Percentiles rank a stretch among this genome's conserved stretches.
These are phyloP conservation scores for Cochlearia excelsa DNA, from an alignment of 345 rosid species.

Conservation along the genomic window DNA sequence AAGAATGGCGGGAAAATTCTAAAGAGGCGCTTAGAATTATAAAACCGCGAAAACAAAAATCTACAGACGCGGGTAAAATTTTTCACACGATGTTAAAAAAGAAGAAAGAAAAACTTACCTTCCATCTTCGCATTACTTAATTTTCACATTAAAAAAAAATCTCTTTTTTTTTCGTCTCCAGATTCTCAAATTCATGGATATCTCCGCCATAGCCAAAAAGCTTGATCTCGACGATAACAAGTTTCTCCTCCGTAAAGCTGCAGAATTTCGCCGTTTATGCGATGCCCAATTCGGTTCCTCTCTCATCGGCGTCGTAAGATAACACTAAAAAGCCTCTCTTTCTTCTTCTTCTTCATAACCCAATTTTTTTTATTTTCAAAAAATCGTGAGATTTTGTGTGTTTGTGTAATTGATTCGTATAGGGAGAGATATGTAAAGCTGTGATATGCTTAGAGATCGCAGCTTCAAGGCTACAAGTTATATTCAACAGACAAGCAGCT, in stretches of 20 bases:
- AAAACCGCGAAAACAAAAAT: too few relatives aligned
- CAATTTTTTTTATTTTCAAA: too few relatives aligned
- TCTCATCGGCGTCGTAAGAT: conserved; percentile 69
- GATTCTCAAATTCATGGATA: conserved; percentile 44
- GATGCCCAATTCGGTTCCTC: conserved; percentile 85
- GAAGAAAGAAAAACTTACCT: too few relatives aligned
- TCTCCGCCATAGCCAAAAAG: conserved; percentile 58
- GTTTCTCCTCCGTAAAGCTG: conserved; percentile 61
- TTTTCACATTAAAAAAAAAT: too few relatives aligned
- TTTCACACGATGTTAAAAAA: too few relatives aligned
- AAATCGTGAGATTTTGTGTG: too few relatives aligned
- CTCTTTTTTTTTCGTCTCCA: too few relatives aligned
- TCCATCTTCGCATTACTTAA: too few relatives aligned
- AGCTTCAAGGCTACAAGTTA: conserved; percentile 35
- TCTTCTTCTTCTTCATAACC: not conserved
- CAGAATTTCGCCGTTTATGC: conserved; percentile 81
- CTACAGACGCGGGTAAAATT: too few relatives aligned
- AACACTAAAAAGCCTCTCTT: not conserved
- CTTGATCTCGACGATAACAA: conserved; percentile 58
- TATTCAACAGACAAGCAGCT: conserved; percentile 18
- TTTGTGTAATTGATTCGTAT: not conserved
- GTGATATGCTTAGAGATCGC: conserved; percentile 83
- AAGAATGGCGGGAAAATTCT: too few relatives aligned
- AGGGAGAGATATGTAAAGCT: conserved; percentile 92
- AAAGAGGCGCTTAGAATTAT: too few relatives aligned